phyloP scores from a whole-genome alignment of 768 basidiomycete species.

The Dacryopinax primogenitus region DNA sequence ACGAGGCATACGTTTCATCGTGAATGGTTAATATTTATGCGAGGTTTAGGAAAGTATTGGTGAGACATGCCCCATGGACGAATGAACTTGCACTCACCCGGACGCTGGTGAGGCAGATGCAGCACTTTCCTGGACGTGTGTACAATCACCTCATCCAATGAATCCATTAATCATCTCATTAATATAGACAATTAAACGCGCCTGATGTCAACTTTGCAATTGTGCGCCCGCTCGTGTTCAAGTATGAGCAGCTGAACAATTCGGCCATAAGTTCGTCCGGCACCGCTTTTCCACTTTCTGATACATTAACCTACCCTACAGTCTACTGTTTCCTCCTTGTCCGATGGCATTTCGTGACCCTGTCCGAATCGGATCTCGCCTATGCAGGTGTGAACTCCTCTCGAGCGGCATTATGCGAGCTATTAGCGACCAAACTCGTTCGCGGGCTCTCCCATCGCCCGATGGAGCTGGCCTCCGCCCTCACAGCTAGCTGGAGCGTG shows the following conservation, averaged over 20 bases:
- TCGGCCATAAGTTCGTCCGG: slow-evolving; percentile 35
- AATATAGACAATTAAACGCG: slow-evolving; percentile 58
- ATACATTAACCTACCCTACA: not conserved
- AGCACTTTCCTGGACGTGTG: slow-evolving; percentile 69
- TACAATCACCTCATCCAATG: slow-evolving; percentile 18
- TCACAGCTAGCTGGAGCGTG: slow-evolving; percentile 77
- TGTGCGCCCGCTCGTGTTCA: slow-evolving; percentile 61
- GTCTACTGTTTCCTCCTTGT: slow-evolving; percentile 69
- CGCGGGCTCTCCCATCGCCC: slow-evolving; percentile 55
- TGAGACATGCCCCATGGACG: slow-evolving; percentile 13
- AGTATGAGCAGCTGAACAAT: slow-evolving; percentile 61
- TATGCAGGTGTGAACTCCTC: slow-evolving; percentile 58
- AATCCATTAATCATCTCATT: slow-evolving; percentile 5
- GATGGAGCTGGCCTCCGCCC: slow-evolving; percentile 62
- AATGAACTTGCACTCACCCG: not conserved
- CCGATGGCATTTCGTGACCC: slow-evolving; percentile 61
- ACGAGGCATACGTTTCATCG: slow-evolving; percentile 16
- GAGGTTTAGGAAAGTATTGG: slow-evolving; percentile 24
- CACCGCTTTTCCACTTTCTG: no score
- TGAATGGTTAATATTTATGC: no score
- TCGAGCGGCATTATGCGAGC: slow-evolving; percentile 71
- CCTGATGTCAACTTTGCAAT: slow-evolving; percentile 72
- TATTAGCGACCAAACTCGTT: slow-evolving; percentile 78
- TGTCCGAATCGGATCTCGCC: slow-evolving; percentile 58
- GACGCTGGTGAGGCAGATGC: slow-evolving; percentile 37